A percentile compares a stretch with the other conserved stretches of the same genome.
These are phyloP conservation scores for Onygena corvina DNA, from an alignment of 2,329 filamentous ascomycete genomes.

Conservation along the genomic window DNA sequence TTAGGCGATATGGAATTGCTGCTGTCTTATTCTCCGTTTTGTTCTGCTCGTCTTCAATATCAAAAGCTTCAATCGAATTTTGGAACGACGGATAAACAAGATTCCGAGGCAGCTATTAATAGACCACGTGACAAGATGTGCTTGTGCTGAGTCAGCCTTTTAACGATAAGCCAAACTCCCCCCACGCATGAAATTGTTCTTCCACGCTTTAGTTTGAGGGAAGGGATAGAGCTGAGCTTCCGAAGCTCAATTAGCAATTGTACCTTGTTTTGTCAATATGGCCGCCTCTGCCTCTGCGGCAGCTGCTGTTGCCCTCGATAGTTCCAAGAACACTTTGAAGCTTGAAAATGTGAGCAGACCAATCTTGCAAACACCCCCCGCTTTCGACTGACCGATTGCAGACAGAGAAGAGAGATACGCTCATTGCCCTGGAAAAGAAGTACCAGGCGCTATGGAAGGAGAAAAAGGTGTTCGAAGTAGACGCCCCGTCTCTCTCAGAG, in stretches of 20 bases:
- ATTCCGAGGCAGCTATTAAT: background rate
- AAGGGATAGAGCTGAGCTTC: background rate
- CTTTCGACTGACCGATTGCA: conserved; percentile 26
- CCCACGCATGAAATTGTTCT: conserved; percentile 1
- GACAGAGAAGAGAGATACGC: conserved; percentile 76
- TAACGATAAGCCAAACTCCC: conserved; percentile 4
- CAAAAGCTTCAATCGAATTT: conserved; percentile 7
- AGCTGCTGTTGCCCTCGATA: conserved; percentile 44
- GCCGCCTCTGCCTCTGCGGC: conserved; percentile 36
- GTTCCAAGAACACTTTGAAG: conserved; percentile 51
- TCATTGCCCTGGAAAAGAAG: conserved; percentile 77
- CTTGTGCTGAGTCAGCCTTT: conserved; percentile 3
- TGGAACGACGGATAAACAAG: background rate
- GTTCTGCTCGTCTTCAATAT: background rate
- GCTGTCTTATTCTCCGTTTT: background rate
- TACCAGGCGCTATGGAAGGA: conserved; percentile 80
- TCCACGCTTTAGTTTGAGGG: background rate
- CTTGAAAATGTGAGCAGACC: conserved; percentile 44
- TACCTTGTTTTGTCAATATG: conserved; percentile 2
- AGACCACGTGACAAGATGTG: background rate
- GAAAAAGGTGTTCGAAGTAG: conserved; percentile 64
- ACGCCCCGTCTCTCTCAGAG: conserved; percentile 70
- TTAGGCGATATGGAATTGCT: too few species aligned
- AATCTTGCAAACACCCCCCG: conserved; percentile 15
- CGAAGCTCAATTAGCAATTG: conserved; percentile 2